These are phyloP conservation scores for Vanrija sp. DNA, from an alignment of 1,284 basidiomycete genomes.

Conservation along the genomic window DNA sequence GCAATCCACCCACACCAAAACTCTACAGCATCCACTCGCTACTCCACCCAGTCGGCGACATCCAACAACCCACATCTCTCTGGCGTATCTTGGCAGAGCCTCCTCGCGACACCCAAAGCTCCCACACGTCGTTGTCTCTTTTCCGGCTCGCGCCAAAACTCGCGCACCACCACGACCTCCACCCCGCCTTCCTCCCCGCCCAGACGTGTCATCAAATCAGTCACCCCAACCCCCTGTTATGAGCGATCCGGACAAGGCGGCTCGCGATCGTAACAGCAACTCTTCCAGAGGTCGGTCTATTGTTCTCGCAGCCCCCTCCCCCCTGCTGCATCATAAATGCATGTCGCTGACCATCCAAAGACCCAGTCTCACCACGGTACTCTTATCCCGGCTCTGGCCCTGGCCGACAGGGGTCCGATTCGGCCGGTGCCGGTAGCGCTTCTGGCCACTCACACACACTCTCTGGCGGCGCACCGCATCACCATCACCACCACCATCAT, in stretches of 20 bases:
- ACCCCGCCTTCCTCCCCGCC: neutral
- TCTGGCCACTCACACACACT: neutral
- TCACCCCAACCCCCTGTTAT: neutral
- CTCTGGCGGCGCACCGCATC: neutral
- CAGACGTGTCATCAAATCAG: neutral
- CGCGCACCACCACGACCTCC: neutral
- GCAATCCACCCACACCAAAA: neutral
- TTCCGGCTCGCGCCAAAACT: neutral
- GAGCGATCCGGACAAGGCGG: conserved; percentile 8
- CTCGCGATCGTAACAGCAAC: conserved; percentile 4
- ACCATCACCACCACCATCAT: conserved; percentile 7
- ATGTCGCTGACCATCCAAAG: too few relatives aligned
- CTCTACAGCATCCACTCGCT: neutral
- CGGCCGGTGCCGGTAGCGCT: too few relatives aligned
- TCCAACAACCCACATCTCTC: neutral
- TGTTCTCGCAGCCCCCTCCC: neutral
- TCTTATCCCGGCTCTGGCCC: too few relatives aligned
- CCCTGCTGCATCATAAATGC: too few relatives aligned
- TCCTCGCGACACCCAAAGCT: too few relatives aligned
- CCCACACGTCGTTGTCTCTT: too few relatives aligned
- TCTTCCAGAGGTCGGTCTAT: conserved; percentile 3
- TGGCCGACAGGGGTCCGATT: too few relatives aligned
- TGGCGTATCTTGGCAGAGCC: neutral
- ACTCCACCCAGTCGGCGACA: neutral
- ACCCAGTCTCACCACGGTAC: too few relatives aligned